These are phyloP conservation scores for Pseudozyma tsukubaensis DNA, from an alignment of 1,284 basidiomycete genomes.

Conservation along the genomic window DNA sequence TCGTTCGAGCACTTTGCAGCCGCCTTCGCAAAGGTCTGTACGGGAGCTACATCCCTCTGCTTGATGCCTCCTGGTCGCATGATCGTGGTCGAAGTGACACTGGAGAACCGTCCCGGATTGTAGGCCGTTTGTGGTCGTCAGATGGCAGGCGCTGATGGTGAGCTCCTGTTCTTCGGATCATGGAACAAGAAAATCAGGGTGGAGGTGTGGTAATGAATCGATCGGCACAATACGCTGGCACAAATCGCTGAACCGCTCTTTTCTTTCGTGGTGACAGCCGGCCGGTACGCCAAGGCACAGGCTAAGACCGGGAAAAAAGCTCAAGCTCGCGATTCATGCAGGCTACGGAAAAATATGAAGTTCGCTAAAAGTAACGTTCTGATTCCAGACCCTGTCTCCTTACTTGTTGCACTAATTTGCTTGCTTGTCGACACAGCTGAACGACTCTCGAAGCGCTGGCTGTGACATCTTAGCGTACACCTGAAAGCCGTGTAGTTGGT, in stretches of 20 bases:
- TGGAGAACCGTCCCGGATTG: background rate
- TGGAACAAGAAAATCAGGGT: too few relatives aligned
- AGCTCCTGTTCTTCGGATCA: too few relatives aligned
- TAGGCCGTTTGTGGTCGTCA: background rate
- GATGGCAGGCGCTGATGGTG: background rate
- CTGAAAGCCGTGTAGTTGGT: too few relatives aligned
- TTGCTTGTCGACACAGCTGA: too few relatives aligned
- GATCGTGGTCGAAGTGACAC: conserved; percentile 1
- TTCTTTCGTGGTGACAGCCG: background rate
- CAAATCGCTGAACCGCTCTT: background rate
- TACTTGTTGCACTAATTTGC: too few relatives aligned
- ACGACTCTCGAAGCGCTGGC: too few relatives aligned
- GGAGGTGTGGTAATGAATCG: too few relatives aligned
- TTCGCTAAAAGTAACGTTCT: background rate
- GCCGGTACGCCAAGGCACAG: background rate
- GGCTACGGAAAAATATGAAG: background rate
- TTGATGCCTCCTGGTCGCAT: conserved; percentile 39
- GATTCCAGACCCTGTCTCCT: background rate
- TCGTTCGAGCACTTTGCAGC: conserved; percentile 45
- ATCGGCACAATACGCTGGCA: too few relatives aligned
- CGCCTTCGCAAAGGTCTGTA: conserved; percentile 50
- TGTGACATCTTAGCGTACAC: too few relatives aligned
- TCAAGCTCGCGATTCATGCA: background rate
- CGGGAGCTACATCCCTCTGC: conserved; percentile 50
- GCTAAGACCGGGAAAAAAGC: too few relatives aligned